These are phyloP conservation scores for Vachellia collinsii DNA, from an alignment of 306 rosid species.

Conservation along the genomic window DNA sequence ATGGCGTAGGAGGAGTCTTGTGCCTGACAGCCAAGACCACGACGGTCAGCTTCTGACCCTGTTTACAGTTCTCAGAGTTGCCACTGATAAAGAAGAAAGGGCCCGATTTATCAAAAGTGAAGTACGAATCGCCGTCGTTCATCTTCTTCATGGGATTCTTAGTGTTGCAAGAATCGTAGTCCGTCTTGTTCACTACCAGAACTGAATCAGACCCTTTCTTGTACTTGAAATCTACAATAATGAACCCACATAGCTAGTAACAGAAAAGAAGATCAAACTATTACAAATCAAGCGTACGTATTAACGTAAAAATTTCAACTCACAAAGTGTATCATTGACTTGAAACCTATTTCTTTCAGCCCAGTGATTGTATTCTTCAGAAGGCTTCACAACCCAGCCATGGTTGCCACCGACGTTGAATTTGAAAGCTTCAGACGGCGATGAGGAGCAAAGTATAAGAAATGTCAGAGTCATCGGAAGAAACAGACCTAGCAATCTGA, in stretches of 20 bases:
- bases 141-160: constrained; percentile 47
- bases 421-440: constrained; percentile 33
- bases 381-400: constrained; percentile 73
- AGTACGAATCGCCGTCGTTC: constrained; percentile 52
- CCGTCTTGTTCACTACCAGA: constrained; percentile 59
- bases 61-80: constrained; percentile 43
- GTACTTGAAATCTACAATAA: constrained; percentile 65
- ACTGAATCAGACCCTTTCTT: constrained; percentile 58
- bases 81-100: constrained; percentile 63
- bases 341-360: constrained; percentile 63
- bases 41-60: constrained; percentile 57
- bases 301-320: constrained; percentile 3
- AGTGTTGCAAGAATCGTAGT: constrained; percentile 61
- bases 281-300: no score
- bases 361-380: constrained; percentile 60
- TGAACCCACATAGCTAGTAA: background rate
- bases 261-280: no score
- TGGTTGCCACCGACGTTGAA: constrained; percentile 65
- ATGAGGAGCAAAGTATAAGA: constrained; percentile 26
- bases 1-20: background rate
- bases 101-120: constrained; percentile 57
- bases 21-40: constrained; percentile 56
- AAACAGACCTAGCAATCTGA: constrained; percentile 24
- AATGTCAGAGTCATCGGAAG: constrained; percentile 17
- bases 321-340: constrained; percentile 79